Evolutionary conservation across 495 filamentous ascomycete genomes (phyloP).

Genomic region (Pyronema domesticum): DNA sequence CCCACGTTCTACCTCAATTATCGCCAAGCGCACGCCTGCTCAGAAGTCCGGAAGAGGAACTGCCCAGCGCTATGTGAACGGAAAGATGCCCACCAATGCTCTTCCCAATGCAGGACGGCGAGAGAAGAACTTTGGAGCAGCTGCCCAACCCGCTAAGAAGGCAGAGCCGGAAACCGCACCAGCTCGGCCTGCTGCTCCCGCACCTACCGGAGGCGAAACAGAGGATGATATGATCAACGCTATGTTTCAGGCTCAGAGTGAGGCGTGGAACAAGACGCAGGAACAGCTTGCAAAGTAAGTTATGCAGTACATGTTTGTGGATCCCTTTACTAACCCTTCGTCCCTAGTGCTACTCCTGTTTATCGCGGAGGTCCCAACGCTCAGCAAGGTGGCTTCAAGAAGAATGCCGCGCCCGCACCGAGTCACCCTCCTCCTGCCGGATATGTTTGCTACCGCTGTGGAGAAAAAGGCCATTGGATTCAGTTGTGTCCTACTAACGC

Average conservation of each 20-base stretch:
- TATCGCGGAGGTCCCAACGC: slow-evolving; percentile 33
- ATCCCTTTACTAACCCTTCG: slow-evolving; percentile 13
- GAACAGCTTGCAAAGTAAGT: slow-evolving; percentile 81
- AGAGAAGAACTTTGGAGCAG: slow-evolving; percentile 30
- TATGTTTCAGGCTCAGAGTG: slow-evolving; percentile 66
- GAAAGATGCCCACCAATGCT: slow-evolving; percentile 84
- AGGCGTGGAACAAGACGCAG: slow-evolving; percentile 74
- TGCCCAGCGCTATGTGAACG: slow-evolving; percentile 88
- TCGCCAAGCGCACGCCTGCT: slow-evolving; percentile 75
- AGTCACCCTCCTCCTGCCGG: slow-evolving; percentile 79
- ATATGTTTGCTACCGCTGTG: slow-evolving; percentile 95
- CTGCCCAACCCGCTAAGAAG: slow-evolving; percentile 32
- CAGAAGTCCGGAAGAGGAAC: slow-evolving; percentile 62
- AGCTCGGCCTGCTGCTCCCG: slow-evolving; percentile 34
- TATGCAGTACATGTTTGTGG: slow-evolving; percentile 15
- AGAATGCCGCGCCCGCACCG: slow-evolving; percentile 48
- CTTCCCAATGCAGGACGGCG: slow-evolving; percentile 49
- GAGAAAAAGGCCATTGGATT: slow-evolving; percentile 98
- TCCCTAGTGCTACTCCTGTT: slow-evolving; percentile 43
- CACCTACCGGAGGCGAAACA: slow-evolving; percentile 25
- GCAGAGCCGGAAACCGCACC: slow-evolving; percentile 44
- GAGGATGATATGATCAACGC: slow-evolving; percentile 84
- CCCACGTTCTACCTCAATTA: slow-evolving; percentile 78
- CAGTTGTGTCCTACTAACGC: slow-evolving; percentile 93
- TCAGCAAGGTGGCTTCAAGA: slow-evolving; percentile 30